Conservation (phyloP, 345 rosid species). For the Ailanthus altissimus region DNA sequence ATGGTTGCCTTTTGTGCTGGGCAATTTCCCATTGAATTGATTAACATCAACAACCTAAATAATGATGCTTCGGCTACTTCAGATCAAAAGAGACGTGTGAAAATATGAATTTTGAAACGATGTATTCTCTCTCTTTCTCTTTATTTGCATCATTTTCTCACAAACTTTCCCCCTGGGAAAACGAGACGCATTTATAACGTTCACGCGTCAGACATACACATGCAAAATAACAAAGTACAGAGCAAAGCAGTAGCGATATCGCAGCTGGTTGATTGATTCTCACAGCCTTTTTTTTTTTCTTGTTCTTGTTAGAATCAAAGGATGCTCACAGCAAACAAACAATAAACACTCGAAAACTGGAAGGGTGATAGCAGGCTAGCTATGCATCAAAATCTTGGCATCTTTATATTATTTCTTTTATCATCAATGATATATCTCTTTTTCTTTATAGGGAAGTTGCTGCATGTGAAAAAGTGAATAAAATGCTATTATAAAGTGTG, state of each 20-base stretch:
- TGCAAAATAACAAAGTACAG: constrained; percentile 14
- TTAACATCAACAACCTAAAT: not conserved
- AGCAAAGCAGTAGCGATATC: not conserved
- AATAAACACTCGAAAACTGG: not conserved
- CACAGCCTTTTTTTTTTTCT: not conserved
- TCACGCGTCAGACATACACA: constrained; percentile 38
- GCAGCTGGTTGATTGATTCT: constrained; percentile 4
- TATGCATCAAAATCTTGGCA: constrained; percentile 8
- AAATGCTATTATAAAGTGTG: not conserved
- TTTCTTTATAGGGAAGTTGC: constrained; percentile 11
- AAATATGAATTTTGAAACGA: constrained; percentile 6
- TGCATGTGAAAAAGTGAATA: constrained; percentile 19
- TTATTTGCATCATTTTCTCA: not conserved
- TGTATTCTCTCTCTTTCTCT: not conserved
- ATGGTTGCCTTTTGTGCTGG: not conserved
- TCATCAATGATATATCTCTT: too few species aligned
- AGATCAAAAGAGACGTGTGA: constrained; percentile 21
- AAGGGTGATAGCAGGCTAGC: not conserved
- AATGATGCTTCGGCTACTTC: not conserved
- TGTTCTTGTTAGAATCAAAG: constrained; percentile 15
- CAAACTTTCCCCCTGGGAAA: constrained; percentile 21
- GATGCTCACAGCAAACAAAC: constrained; percentile 4
- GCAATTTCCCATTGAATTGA: not conserved
- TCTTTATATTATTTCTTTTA: not conserved
- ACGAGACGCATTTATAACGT: constrained; percentile 37